Conservation (phyloP, 768 basidiomycete genomes). For the Leccinellum rugosiceps region DNA sequence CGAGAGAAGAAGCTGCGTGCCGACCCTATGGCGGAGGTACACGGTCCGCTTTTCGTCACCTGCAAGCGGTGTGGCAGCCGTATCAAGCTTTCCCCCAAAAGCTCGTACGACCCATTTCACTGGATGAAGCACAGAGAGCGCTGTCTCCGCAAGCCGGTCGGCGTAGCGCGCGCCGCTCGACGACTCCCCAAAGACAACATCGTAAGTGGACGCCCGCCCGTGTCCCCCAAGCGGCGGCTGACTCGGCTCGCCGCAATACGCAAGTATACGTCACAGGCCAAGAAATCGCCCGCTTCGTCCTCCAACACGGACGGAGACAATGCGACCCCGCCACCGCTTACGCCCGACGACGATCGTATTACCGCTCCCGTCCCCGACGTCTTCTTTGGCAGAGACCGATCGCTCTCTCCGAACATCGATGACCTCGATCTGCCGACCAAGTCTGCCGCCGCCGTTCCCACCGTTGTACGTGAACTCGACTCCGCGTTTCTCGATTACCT, state of each 20-base stretch:
- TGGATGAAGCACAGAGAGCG: conserved; percentile 63
- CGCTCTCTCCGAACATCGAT: conserved; percentile 22
- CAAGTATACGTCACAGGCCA: conserved; percentile 19
- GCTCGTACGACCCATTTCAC: conserved; percentile 62
- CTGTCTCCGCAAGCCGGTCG: conserved; percentile 49
- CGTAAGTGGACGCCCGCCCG: conserved; percentile 11
- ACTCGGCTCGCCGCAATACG: background rate
- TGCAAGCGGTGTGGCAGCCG: conserved; percentile 53
- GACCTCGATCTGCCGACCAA: conserved; percentile 18
- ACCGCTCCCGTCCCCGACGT: conserved; percentile 10
- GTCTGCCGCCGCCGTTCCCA: background rate
- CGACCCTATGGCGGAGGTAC: conserved; percentile 52
- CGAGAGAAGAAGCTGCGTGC: conserved; percentile 51
- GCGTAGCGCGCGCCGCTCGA: conserved; percentile 10
- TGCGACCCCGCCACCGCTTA: conserved; percentile 34
- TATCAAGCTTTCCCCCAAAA: conserved; percentile 69
- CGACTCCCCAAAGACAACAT: conserved; percentile 23
- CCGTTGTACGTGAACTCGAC: conserved; percentile 26
- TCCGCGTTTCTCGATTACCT: conserved; percentile 23
- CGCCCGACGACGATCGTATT: conserved; percentile 33
- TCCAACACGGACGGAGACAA: conserved; percentile 31
- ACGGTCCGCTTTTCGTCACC: conserved; percentile 47
- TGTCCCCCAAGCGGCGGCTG: background rate
- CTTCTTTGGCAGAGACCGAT: conserved; percentile 21
- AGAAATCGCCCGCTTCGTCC: conserved; percentile 27